Base-by-base conservation (phyloP, 2,329 filamentous ascomycete genomes). In the Fusarium anguioides region DNA sequence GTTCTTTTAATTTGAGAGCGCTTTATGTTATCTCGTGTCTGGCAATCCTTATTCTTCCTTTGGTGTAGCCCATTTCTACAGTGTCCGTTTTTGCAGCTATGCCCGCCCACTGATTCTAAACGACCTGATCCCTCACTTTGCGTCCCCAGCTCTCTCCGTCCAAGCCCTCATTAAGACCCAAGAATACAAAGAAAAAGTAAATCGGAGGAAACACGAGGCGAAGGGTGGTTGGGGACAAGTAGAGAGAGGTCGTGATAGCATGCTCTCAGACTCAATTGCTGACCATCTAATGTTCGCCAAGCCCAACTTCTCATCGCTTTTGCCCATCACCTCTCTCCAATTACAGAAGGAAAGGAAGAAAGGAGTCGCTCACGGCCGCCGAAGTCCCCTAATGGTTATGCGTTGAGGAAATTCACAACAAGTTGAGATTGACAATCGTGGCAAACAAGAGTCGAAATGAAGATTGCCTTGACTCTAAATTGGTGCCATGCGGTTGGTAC, bases 201-300 rank as follows among this genome's bases (percentile, higher is more conserved):
- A 36, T 40, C 27, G 48, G 26, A 54, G 53, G 37, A 45, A 50
- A 26, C 15, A 61, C n/a, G 41, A 21, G 17, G 26, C n/a, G 33
- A 48, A 35, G n/a, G 23, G n/a, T n/a, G 24, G 21, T 31, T 33
- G 27, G 27, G 20, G 20, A 21, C 21, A 31, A 11, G 23, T 35
- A n/a, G n/a, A 44, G 45, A 23, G 41, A 29, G 14, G 40, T 44
- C 27, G 27, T 49, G 42, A 44, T 45, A 29, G 39, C 23, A 39
- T 48, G 61, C 36, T 49, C 45, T 35, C 29, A 46, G 33, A 41
- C 18, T 45, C 45, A 42, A 62, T 41, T 55, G 56, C 49, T 42
- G 45, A 59, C 52, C 65, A 56, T 69, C 61, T 69, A 69, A 50
- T 49, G 57, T 69, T 63, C 58, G 55, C 46, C 55, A 46, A 40